A percentile compares a stretch with the other conserved stretches of the same genome.
Evolutionary conservation across 2,329 filamentous ascomycete genomes (phyloP).

Genomic region (Leptodontidium sp.): DNA sequence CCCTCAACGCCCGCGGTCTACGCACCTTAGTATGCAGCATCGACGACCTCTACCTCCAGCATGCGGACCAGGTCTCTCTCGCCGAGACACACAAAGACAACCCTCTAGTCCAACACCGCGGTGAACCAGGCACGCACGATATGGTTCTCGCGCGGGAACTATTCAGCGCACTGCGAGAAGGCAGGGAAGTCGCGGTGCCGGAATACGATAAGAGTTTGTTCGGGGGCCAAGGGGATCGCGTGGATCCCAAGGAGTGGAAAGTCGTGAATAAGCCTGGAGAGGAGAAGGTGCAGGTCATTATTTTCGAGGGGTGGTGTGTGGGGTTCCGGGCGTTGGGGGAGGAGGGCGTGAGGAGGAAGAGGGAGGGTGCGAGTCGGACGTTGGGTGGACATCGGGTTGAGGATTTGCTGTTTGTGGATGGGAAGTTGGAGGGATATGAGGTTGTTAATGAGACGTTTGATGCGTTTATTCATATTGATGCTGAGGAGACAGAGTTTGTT

Average conservation of each 20-base stretch:
- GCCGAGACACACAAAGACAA: slow-evolving; percentile 63
- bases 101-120: slow-evolving; percentile 69
- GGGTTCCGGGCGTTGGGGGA: slow-evolving; percentile 67
- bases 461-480: slow-evolving; percentile 71
- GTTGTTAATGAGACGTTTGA: slow-evolving; percentile 65
- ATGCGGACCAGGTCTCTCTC: slow-evolving; percentile 61
- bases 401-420: slow-evolving; percentile 66
- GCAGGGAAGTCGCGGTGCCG: slow-evolving; percentile 61
- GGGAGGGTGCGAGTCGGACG: slow-evolving; percentile 46
- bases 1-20: slow-evolving; percentile 60
- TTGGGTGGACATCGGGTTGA: slow-evolving; percentile 62
- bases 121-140: slow-evolving; percentile 70
- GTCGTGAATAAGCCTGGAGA: slow-evolving; percentile 48
- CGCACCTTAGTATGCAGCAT: slow-evolving; percentile 67
- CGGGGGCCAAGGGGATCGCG: slow-evolving; percentile 69
- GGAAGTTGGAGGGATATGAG: slow-evolving; percentile 64
- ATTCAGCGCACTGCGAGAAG: slow-evolving; percentile 59
- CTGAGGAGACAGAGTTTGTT: slow-evolving; percentile 67
- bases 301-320: slow-evolving; percentile 79
- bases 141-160: slow-evolving; percentile 61
- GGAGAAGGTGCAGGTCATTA: slow-evolving; percentile 56
- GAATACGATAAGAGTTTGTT: slow-evolving; percentile 73
- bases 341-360: slow-evolving; percentile 55
- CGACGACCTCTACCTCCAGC: slow-evolving; percentile 75
- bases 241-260: slow-evolving; percentile 60